A percentile compares a stretch with the other conserved stretches of the same genome.
phyloP scores from a whole-genome alignment of 192 early-diverging fungal genomes.

The Rhizophagus clarus region DNA sequence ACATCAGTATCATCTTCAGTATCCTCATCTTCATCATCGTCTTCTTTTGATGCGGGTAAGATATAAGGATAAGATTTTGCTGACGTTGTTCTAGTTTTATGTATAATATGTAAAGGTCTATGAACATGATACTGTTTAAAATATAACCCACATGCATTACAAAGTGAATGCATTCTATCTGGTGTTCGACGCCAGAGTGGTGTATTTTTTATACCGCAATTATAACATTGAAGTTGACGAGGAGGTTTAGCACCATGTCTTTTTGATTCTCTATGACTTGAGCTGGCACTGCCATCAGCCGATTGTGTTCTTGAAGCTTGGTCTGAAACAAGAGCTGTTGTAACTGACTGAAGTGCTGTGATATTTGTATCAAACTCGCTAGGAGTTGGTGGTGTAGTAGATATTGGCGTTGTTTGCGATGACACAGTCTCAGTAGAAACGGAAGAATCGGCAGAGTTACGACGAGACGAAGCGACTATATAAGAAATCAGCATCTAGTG shows the following conservation, averaged over 20 bases:
- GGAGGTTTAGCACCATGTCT: conserved; percentile 42
- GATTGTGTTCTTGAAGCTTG: conserved; percentile 8
- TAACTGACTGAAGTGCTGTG: conserved; percentile 2
- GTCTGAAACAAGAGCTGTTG: neutral
- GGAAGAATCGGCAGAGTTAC: conserved; percentile 18
- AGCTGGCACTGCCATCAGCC: neutral
- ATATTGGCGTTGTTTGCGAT: conserved; percentile 26
- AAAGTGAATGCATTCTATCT: conserved; percentile 79
- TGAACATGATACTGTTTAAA: conserved; percentile 85
- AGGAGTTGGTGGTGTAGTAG: conserved; percentile 29
- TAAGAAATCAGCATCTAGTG: neutral
- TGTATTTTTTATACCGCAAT: conserved; percentile 84
- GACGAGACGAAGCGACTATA: conserved; percentile 7
- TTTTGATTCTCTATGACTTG: conserved; percentile 36
- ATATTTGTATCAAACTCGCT: conserved; percentile 19
- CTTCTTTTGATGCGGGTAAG: conserved; percentile 21
- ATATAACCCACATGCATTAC: conserved; percentile 93
- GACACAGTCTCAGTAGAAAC: conserved; percentile 11
- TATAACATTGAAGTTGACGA: conserved; percentile 60
- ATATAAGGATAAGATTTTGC: conserved; percentile 29
- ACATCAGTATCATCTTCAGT: neutral
- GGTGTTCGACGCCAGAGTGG: conserved; percentile 85
- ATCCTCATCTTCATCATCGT: neutral
- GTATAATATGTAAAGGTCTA: conserved; percentile 71
- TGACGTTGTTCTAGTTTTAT: conserved; percentile 38